Evolutionary conservation across 176 grass and related monocot species (phyloP), one percentile per base, ranked within the genome.

Genomic region (Thinopyrum elongatum): DNA sequence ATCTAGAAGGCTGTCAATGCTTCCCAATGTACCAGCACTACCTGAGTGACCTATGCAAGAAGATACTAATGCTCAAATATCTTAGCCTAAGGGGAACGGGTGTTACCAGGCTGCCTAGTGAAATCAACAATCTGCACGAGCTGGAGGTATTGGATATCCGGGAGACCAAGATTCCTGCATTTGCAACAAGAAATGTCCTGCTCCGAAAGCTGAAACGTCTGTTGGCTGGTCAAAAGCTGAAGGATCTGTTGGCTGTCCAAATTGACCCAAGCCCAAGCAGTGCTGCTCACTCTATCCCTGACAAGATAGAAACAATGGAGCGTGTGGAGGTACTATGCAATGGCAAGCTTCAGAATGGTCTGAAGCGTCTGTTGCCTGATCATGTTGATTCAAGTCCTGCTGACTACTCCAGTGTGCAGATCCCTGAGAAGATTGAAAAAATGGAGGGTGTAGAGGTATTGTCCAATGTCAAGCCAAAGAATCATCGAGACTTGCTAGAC

Each of bases 121-220:
- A 88, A 68, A 88, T 91, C 66, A 83, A 79, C 17, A 76, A 76
- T 1, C 89, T 91, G 5, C 41, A 23, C 3, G 46, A 65, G 2
- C 30, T 91, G 1, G 74, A 91, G 14, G 60, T 77, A 75, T 27
- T 91, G 13, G 85, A 84, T 58, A 83, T 91, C 60, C 44, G 85
- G 0, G n/a, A 80, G 6, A 91, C 51, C 3, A 5, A 66, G 0
- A 47, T 91, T 14, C 8, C 13, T 31, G 9, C 1, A 0, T 9
- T 0, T 6, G 65, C 14, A 34, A 83, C 60, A 57, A 41, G 2
- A 19, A 4, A 34, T 26, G 0, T 87, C 10, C 4, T 23, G 0
- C 85, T 91, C 1, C 26, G 41, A 4, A 81, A 64, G 22, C 17
- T 91, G 28, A 87, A 86, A 14, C 84, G 17, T 1, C 55, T 91